Evolutionary conservation across 192 early-diverging fungal species (phyloP).

Genomic region (Rhizophagus sp.): DNA sequence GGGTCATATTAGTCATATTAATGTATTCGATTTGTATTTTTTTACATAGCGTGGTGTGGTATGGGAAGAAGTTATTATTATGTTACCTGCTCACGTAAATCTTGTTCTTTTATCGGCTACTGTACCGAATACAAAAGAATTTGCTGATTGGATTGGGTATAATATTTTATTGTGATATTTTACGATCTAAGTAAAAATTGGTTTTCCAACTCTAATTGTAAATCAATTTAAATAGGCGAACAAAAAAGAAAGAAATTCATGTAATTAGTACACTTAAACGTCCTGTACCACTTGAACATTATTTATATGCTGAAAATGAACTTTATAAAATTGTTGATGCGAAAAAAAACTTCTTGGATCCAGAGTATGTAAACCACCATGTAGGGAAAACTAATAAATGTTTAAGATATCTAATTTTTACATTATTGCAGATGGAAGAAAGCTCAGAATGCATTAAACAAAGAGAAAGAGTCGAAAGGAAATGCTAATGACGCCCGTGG

Average conservation of each 20-base stretch:
- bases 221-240: slow-evolving; percentile 60
- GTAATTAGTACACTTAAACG: slow-evolving; percentile 93
- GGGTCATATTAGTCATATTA: background rate
- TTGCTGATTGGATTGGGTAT: slow-evolving; percentile 99
- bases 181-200: too few relatives aligned
- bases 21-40: background rate
- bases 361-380: slow-evolving; percentile 44
- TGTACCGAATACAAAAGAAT: slow-evolving; percentile 96
- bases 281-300: slow-evolving; percentile 95
- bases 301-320: slow-evolving; percentile 84
- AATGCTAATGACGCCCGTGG: slow-evolving; percentile 44
- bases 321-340: slow-evolving; percentile 89
- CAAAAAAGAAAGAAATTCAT: slow-evolving; percentile 96
- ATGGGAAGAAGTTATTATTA: slow-evolving; percentile 99
- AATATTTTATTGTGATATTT: background rate
- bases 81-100: slow-evolving; percentile 93
- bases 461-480: slow-evolving; percentile 52
- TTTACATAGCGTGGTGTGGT: slow-evolving; percentile 82
- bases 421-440: slow-evolving; percentile 61
- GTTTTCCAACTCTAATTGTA: background rate
- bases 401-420: background rate
- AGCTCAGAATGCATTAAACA: slow-evolving; percentile 72
- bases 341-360: slow-evolving; percentile 61
- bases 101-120: slow-evolving; percentile 97
- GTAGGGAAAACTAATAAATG: background rate